Conservation (phyloP, 257 asterid genomes). For the Coffea canephora region DNA sequence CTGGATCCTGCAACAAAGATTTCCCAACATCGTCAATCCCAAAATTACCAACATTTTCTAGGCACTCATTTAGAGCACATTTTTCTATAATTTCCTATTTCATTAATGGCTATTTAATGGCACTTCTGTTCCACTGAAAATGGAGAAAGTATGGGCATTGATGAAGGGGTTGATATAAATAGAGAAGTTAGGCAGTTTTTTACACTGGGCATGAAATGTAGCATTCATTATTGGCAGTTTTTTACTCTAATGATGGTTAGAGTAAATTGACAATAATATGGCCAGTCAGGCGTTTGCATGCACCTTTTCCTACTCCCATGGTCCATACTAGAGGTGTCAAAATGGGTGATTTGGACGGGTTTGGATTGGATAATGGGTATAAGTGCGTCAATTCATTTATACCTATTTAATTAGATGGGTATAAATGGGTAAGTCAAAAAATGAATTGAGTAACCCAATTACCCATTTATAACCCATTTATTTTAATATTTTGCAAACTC, state of each 20-base stretch:
- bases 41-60: not conserved
- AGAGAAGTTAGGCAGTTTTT: not conserved
- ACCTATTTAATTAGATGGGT: too few relatives aligned
- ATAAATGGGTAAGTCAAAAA: too few relatives aligned
- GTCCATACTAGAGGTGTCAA: not conserved
- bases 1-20: constrained; percentile 61
- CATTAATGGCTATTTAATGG: too few relatives aligned
- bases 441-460: too few relatives aligned
- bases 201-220: not conserved
- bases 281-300: not conserved
- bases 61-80: not conserved
- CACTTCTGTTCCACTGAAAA: too few relatives aligned
- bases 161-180: not conserved
- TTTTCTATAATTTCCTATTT: not conserved
- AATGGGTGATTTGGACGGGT: too few relatives aligned
- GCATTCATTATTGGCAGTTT: too few relatives aligned
- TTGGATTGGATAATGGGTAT: too few relatives aligned
- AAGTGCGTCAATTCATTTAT: too few relatives aligned
- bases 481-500: too few relatives aligned
- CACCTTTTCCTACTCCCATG: not conserved
- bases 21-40: not conserved
- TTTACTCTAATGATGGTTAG: too few relatives aligned
- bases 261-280: not conserved
- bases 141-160: not conserved
- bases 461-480: too few relatives aligned